Conservation (phyloP, 176 grass and related monocot genomes). For the Olyra latifolia region DNA sequence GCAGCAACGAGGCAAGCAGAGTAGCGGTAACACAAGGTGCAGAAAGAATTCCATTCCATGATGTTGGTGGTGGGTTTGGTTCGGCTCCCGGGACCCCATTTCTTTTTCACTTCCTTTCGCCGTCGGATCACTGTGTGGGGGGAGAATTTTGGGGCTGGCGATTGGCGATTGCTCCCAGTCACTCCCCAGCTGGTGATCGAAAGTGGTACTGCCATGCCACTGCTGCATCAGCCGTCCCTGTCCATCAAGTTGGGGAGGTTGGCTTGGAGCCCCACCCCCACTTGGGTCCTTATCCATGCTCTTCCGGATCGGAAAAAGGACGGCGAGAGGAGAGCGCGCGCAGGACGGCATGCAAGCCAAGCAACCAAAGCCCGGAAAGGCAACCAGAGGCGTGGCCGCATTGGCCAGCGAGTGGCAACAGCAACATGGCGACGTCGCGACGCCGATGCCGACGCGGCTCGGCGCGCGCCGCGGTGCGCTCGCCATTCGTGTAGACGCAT, state of each 20-base stretch:
- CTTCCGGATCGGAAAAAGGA: constrained; percentile 20
- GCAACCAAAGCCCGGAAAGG: background rate
- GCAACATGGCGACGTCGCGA: constrained; percentile 15
- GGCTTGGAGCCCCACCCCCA: constrained; percentile 11
- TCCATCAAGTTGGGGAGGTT: constrained; percentile 11
- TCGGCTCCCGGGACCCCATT: too few relatives aligned
- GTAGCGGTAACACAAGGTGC: background rate
- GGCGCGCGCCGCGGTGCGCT: background rate
- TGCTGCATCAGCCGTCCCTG: constrained; percentile 4
- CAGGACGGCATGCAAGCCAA: background rate
- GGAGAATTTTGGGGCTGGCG: background rate
- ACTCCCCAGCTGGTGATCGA: constrained; percentile 6
- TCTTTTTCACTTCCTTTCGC: background rate
- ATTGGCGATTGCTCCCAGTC: too few relatives aligned
- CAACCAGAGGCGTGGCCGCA: constrained; percentile 23
- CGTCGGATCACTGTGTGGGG: background rate
- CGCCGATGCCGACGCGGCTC: constrained; percentile 7
- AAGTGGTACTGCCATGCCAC: background rate
- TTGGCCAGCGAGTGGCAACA: constrained; percentile 32
- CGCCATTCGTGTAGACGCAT: too few relatives aligned
- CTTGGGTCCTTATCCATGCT: constrained; percentile 12
- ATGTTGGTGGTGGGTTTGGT: too few relatives aligned
- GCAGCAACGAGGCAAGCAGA: background rate
- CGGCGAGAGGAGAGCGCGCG: background rate
- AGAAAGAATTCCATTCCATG: background rate